These are phyloP conservation scores for Fusarium pilosicola DNA, from an alignment of 2,329 filamentous ascomycete species.

Conservation along the genomic window DNA sequence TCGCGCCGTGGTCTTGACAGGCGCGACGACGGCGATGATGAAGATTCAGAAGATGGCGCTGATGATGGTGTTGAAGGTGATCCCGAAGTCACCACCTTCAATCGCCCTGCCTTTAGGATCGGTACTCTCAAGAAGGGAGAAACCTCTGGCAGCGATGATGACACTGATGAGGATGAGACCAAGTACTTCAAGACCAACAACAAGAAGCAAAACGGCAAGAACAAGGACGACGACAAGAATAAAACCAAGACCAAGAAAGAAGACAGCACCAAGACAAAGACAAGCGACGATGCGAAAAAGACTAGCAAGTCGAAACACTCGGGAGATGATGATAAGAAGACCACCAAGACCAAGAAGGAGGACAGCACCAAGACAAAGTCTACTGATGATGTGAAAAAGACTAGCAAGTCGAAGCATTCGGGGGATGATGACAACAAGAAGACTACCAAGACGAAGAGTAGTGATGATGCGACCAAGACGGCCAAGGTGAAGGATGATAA, in stretches of 20 bases:
- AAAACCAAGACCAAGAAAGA: background rate
- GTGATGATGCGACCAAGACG: background rate
- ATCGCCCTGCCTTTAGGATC: background rate
- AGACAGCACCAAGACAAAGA: background rate
- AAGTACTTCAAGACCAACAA: constrained; percentile 1
- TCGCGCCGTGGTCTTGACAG: background rate
- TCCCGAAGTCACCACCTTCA: background rate
- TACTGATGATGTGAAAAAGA: background rate
- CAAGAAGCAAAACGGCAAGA: constrained; percentile 14
- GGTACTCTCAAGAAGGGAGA: constrained; percentile 1
- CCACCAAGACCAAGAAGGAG: background rate
- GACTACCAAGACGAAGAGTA: background rate
- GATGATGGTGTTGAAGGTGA: background rate
- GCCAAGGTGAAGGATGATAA: background rate
- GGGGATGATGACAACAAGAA: background rate
- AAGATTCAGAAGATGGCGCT: background rate
- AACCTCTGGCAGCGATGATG: background rate
- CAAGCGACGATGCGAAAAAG: background rate
- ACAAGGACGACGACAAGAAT: background rate
- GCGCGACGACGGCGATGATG: background rate
- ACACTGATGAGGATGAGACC: background rate
- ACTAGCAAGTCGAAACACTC: background rate
- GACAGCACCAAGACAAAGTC: background rate
- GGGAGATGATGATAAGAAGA: background rate
- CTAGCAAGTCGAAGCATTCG: background rate